Conservation (phyloP, 495 filamentous ascomycete genomes). For the Aspergillus hancockii region DNA sequence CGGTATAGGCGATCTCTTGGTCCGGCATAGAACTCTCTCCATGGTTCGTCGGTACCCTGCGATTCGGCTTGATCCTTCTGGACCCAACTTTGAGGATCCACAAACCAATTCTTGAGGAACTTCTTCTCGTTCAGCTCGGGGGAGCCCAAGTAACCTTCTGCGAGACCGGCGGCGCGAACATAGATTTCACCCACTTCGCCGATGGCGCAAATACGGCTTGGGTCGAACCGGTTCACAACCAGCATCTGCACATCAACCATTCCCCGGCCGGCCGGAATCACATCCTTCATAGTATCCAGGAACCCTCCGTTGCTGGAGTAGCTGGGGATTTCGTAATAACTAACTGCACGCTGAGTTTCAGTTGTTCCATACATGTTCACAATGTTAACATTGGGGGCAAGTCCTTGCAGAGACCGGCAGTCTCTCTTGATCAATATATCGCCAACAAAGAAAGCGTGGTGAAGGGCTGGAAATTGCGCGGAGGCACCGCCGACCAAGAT, state of each 20-base stretch:
- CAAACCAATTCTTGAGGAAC: conserved; percentile 89
- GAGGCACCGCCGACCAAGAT: conserved; percentile 86
- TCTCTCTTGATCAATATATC: conserved; percentile 88
- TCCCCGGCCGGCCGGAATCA: conserved; percentile 83
- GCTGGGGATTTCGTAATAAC: conserved; percentile 82
- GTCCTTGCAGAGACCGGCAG: conserved; percentile 72
- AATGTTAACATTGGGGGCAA: conserved; percentile 79
- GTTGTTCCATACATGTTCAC: conserved; percentile 94
- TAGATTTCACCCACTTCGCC: conserved; percentile 89
- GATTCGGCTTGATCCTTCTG: conserved; percentile 56
- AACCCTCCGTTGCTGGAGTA: conserved; percentile 63
- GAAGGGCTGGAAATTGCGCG: conserved; percentile 72
- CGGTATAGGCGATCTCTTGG: conserved; percentile 85
- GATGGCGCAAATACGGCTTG: conserved; percentile 68
- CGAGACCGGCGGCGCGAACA: conserved; percentile 83
- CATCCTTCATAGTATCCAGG: conserved; percentile 71
- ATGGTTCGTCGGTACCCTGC: conserved; percentile 49
- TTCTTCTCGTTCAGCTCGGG: conserved; percentile 72
- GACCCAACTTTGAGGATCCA: conserved; percentile 72
- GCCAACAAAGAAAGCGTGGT: conserved; percentile 90
- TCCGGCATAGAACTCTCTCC: conserved; percentile 79
- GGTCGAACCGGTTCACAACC: conserved; percentile 80
- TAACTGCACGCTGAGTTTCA: conserved; percentile 85
- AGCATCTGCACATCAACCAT: conserved; percentile 94
- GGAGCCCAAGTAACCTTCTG: conserved; percentile 81